phyloP scores from a whole-genome alignment of 768 basidiomycete genomes.

The Psilocybe sp. region DNA sequence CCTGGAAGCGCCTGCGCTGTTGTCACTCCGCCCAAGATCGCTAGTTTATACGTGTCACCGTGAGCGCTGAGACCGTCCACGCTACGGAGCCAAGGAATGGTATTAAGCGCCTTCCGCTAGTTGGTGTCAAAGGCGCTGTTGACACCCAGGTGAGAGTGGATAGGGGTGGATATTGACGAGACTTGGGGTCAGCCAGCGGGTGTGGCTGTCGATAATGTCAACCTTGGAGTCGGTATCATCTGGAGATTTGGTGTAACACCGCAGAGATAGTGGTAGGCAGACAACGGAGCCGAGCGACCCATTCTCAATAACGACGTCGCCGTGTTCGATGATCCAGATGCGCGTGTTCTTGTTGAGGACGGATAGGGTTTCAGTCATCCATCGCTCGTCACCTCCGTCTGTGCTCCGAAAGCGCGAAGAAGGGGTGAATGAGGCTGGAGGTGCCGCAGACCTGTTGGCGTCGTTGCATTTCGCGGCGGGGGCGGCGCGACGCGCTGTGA shows the following conservation, averaged over 20 bases:
- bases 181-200: slow-evolving; percentile 55
- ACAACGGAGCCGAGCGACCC: slow-evolving; percentile 64
- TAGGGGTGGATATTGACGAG: slow-evolving; percentile 44
- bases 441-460: slow-evolving; percentile 21
- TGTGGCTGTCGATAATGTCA: slow-evolving; percentile 41
- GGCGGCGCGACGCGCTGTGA: slow-evolving; percentile 5
- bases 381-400: slow-evolving; percentile 46
- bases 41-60: slow-evolving; percentile 55
- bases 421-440: slow-evolving; percentile 18
- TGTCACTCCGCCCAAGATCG: slow-evolving; percentile 70
- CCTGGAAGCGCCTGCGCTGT: slow-evolving; percentile 77
- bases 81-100: slow-evolving; percentile 63
- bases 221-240: slow-evolving; percentile 15
- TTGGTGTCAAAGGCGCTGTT: slow-evolving; percentile 47
- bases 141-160: slow-evolving; percentile 41
- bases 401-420: slow-evolving; percentile 2
- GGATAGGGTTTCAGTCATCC: slow-evolving; percentile 48
- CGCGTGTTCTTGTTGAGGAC: slow-evolving; percentile 65
- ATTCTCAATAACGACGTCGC: slow-evolving; percentile 59
- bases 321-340: slow-evolving; percentile 65
- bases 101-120: slow-evolving; percentile 47
- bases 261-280: slow-evolving; percentile 19
- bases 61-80: slow-evolving; percentile 79
- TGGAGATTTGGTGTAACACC: slow-evolving; percentile 13
- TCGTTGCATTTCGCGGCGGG: slow-evolving; percentile 14